A percentile compares a stretch with the other conserved stretches of the same genome.
These are phyloP conservation scores for Sphaerobolus stellatus DNA, from an alignment of 1,284 basidiomycete species.

Conservation along the genomic window DNA sequence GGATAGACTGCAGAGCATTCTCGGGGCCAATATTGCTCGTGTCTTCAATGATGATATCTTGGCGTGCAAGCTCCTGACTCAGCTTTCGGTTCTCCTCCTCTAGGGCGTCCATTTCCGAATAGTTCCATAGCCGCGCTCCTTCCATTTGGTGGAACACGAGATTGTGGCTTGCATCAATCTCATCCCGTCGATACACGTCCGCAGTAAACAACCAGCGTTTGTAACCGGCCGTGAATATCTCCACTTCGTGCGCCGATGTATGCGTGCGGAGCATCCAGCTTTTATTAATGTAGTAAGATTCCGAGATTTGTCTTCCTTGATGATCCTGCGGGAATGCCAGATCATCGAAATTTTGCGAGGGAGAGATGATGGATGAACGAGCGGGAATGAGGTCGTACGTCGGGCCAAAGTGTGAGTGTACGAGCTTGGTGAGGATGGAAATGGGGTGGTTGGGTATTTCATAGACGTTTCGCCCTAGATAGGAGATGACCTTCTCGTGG, in stretches of 20 bases:
- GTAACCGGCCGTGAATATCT: conserved; percentile 77
- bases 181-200: conserved; percentile 98
- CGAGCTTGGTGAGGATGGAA: conserved; percentile 77
- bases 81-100: conserved; percentile 55
- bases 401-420: conserved; percentile 81
- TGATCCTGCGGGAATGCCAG: conserved; percentile 93
- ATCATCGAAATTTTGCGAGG: conserved; percentile 94
- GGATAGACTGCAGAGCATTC: conserved; percentile 80
- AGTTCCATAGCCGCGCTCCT: conserved; percentile 80
- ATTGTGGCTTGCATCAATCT: conserved; percentile 96
- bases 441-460: conserved; percentile 73
- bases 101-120: conserved; percentile 51
- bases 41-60: conserved; percentile 86
- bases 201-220: conserved; percentile 90
- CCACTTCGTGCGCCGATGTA: conserved; percentile 96
- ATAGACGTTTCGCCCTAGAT: conserved; percentile 25
- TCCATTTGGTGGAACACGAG: conserved; percentile 99
- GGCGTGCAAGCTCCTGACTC: conserved; percentile 55
- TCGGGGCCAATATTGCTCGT: conserved; percentile 68
- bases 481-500: conserved; percentile 49
- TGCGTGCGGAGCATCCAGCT: conserved; percentile 93
- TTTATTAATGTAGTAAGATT: conserved; percentile 96
- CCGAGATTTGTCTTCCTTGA: conserved; percentile 85
- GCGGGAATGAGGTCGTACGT: conserved; percentile 54
- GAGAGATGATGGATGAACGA: conserved; percentile 85